A percentile compares a stretch with the other conserved stretches of the same genome.
phyloP scores from a whole-genome alignment of 2,329 filamentous ascomycete genomes.

The Ceratocystis cacaofunesta region DNA sequence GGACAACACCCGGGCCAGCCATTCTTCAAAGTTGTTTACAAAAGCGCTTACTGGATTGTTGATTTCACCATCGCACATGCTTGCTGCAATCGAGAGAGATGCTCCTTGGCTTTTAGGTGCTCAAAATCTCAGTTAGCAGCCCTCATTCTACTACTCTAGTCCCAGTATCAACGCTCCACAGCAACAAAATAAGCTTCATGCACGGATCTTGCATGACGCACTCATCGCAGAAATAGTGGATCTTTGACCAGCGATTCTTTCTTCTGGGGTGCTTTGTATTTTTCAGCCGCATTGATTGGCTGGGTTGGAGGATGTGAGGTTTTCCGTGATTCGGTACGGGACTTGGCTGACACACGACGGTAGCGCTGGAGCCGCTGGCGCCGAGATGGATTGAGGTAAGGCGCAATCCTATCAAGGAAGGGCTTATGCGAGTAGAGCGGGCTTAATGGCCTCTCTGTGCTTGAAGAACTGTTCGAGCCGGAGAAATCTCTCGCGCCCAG shows the following conservation, averaged over 20 bases:
- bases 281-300: background rate
- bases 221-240: conserved; percentile 3
- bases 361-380: background rate
- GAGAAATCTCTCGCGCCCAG: background rate
- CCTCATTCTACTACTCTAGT: background rate
- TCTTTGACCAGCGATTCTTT: conserved; percentile 3
- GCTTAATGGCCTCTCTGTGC: background rate
- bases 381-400: background rate
- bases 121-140: background rate
- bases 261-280: background rate
- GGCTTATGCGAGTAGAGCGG: background rate
- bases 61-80: background rate
- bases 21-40: background rate
- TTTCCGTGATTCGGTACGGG: background rate
- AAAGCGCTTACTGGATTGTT: conserved; percentile 2
- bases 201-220: background rate
- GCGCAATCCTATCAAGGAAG: background rate
- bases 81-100: conserved; percentile 8
- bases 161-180: background rate
- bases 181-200: background rate
- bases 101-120: conserved; percentile 10
- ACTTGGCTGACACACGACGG: background rate
- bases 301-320: background rate
- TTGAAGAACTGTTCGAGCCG: background rate
- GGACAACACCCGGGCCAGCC: background rate